phyloP scores from a whole-genome alignment of 257 asterid species.

The Solanum ahanhuiri region DNA sequence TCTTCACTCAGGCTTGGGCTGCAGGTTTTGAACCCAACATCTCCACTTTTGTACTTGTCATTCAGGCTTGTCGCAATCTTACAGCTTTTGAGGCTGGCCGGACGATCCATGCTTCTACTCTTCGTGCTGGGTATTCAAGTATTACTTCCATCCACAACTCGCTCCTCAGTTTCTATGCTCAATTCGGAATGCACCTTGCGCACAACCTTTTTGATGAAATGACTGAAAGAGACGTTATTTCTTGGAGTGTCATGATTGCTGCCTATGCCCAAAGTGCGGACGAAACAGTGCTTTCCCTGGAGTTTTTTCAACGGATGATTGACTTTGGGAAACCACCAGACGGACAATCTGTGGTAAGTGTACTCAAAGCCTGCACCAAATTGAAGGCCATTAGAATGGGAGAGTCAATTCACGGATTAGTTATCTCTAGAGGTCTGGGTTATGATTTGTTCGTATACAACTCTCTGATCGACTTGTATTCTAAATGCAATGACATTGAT shows the following conservation, averaged over 20 bases:
- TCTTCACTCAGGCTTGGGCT: conserved; percentile 42
- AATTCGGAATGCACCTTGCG: conserved; percentile 41
- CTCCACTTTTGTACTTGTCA: conserved; percentile 60
- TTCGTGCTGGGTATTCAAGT: conserved; percentile 44
- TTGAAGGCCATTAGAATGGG: conserved; percentile 41
- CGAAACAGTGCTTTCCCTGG: conserved; percentile 28
- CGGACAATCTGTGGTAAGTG: conserved; percentile 58
- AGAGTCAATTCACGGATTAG: conserved; percentile 46
- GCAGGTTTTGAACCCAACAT: conserved; percentile 61
- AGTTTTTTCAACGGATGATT: conserved; percentile 45
- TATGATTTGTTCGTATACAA: conserved; percentile 63
- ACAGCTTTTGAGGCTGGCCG: conserved; percentile 27
- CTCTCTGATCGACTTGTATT: conserved; percentile 70
- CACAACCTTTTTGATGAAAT: conserved; percentile 59
- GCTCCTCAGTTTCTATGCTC: conserved; percentile 51
- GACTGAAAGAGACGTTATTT: conserved; percentile 56
- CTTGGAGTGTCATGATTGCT: conserved; percentile 73
- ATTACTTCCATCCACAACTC: conserved; percentile 59
- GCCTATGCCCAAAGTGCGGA: conserved; percentile 34
- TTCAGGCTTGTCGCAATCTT: conserved; percentile 46
- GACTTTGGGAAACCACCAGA: conserved; percentile 36
- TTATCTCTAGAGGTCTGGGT: conserved; percentile 40
- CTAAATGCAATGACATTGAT: conserved; percentile 53
- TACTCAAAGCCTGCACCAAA: conserved; percentile 57
- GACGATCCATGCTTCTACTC: conserved; percentile 45